phyloP scores from a whole-genome alignment of 176 grass and related monocot species.

The Triticum turgidum region DNA sequence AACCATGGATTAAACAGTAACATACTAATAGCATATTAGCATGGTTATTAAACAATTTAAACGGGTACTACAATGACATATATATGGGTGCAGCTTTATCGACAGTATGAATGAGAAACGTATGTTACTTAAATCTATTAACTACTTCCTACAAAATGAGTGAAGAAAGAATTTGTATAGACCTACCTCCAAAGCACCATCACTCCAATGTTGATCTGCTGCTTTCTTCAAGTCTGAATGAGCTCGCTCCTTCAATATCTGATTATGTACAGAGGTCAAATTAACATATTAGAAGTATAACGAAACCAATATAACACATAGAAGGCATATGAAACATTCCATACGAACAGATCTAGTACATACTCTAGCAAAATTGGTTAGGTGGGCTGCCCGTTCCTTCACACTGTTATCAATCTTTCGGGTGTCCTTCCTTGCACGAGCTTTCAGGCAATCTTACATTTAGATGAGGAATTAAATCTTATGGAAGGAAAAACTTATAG shows the following conservation, averaged over 20 bases:
- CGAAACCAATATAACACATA: not conserved
- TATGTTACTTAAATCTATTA: not conserved
- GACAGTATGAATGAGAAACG: not conserved
- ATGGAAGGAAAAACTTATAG: slow-evolving; percentile 1
- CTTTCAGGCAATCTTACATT: slow-evolving; percentile 47
- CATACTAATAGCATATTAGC: not conserved
- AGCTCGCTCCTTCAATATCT: slow-evolving; percentile 85
- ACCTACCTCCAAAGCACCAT: slow-evolving; percentile 99
- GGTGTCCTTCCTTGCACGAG: slow-evolving; percentile 83
- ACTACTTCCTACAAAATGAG: slow-evolving; percentile 13
- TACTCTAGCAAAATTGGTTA: slow-evolving; percentile 85
- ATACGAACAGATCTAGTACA: slow-evolving; percentile 30
- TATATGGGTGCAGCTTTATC: not conserved
- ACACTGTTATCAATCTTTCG: slow-evolving; percentile 83
- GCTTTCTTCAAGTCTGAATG: slow-evolving; percentile 85
- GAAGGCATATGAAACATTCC: slow-evolving; percentile 16
- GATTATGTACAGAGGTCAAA: slow-evolving; percentile 19
- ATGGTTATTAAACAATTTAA: not conserved
- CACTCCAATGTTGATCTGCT: slow-evolving; percentile 94
- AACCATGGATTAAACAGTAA: not conserved
- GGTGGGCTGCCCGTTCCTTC: slow-evolving; percentile 69
- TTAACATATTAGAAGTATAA: slow-evolving; percentile 20
- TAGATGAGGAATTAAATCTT: slow-evolving; percentile 19
- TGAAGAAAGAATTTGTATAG: slow-evolving; percentile 16
- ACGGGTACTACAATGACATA: not conserved